A percentile compares a stretch with the other conserved stretches of the same genome.
phyloP scores from a whole-genome alignment of 108 stramenopile genomes.

The Nitzschia sp. region DNA sequence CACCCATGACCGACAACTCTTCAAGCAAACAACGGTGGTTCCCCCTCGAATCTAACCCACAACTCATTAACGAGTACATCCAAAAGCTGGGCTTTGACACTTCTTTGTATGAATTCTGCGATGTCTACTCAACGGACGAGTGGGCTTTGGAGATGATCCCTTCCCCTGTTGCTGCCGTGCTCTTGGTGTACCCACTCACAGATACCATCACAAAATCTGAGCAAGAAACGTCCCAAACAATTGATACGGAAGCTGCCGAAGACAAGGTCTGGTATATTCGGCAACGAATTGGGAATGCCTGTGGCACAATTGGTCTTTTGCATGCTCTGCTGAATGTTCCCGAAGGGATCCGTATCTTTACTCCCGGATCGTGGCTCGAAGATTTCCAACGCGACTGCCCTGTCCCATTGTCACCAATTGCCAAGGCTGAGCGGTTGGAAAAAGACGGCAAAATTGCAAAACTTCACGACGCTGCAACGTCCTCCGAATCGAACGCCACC shows the following conservation, averaged over 20 bases:
- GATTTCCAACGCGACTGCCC: constrained; percentile 47
- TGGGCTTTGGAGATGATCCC: constrained; percentile 85
- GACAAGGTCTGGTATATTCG: constrained; percentile 60
- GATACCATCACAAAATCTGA: constrained; percentile 28
- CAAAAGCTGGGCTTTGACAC: constrained; percentile 76
- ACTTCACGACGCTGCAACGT: constrained; percentile 61
- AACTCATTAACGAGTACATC: constrained; percentile 75
- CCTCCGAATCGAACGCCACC: constrained; percentile 45
- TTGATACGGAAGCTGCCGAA: constrained; percentile 17
- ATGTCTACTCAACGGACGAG: constrained; percentile 75
- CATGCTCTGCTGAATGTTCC: constrained; percentile 65
- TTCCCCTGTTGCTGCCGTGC: constrained; percentile 60
- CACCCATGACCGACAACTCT: no score
- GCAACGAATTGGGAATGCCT: constrained; percentile 81
- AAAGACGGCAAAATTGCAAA: constrained; percentile 52
- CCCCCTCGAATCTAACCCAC: constrained; percentile 85
- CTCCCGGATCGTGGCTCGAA: constrained; percentile 54
- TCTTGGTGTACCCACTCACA: constrained; percentile 69
- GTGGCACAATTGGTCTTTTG: constrained; percentile 79
- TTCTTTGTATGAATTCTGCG: constrained; percentile 55
- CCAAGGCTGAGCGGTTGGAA: constrained; percentile 64
- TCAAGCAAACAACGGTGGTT: constrained; percentile 43
- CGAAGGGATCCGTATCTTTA: constrained; percentile 33
- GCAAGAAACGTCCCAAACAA: constrained; percentile 15
- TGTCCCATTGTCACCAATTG: constrained; percentile 33